Evolutionary conservation across 768 basidiomycete species (phyloP).

Genomic region (Boletus coccyginus): DNA sequence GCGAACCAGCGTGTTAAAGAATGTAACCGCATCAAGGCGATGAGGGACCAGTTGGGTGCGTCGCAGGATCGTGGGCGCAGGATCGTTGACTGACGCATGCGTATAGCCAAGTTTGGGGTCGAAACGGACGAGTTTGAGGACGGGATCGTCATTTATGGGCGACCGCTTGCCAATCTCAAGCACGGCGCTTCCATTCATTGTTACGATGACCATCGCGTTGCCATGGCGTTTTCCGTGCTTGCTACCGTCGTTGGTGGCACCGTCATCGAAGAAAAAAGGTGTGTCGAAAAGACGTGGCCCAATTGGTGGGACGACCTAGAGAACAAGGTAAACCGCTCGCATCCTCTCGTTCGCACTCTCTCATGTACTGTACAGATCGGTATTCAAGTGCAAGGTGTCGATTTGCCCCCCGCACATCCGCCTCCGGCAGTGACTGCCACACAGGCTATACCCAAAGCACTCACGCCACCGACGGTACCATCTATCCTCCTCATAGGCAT

Average conservation of each 20-base stretch:
- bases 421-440: conserved; percentile 42
- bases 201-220: conserved; percentile 98
- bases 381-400: conserved; percentile 81
- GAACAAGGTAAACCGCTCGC: conserved; percentile 67
- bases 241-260: conserved; percentile 71
- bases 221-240: conserved; percentile 96
- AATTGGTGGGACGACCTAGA: conserved; percentile 99
- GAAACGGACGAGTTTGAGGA: conserved; percentile 90
- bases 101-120: conserved; percentile 88
- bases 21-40: conserved; percentile 94
- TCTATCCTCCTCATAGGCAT: conserved; percentile 87
- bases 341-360: not conserved
- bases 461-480: conserved; percentile 36
- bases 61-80: not conserved
- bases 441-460: conserved; percentile 19
- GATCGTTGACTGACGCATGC: not conserved
- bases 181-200: conserved; percentile 83
- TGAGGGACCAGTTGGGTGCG: conserved; percentile 92
- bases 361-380: conserved; percentile 62
- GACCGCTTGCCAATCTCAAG: conserved; percentile 58
- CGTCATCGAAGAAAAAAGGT: conserved; percentile 91
- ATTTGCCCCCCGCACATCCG: conserved; percentile 46
- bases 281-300: conserved; percentile 99
- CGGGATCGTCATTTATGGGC: conserved; percentile 87
- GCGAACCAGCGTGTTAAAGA: conserved; percentile 99